Conservation (phyloP, 2,329 filamentous ascomycete species). For the Zasmidium citrigriseum region DNA sequence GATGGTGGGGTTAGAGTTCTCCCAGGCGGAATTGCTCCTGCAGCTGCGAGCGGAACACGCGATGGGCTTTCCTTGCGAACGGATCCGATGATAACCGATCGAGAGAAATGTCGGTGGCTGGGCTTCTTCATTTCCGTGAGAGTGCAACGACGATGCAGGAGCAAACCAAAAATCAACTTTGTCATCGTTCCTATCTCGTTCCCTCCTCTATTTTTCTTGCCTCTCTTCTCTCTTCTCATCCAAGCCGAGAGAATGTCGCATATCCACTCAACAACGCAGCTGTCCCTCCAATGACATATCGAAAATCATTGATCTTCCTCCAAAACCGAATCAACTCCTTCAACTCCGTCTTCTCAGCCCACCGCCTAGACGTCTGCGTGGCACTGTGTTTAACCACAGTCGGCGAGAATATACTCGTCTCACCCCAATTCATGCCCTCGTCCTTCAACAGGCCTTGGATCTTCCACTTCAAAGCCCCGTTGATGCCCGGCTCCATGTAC, state of each 20-base stretch:
- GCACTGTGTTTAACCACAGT: slow-evolving; percentile 27
- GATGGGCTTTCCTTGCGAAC: neutral
- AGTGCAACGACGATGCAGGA: no score
- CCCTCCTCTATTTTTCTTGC: neutral
- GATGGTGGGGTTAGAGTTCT: neutral
- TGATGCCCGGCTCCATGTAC: slow-evolving; percentile 42
- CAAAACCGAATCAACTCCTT: slow-evolving; percentile 29
- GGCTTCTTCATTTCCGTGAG: no score
- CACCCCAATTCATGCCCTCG: slow-evolving; percentile 26
- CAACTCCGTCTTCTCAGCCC: slow-evolving; percentile 28
- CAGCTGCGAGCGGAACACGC: neutral
- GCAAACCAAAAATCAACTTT: no score
- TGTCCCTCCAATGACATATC: slow-evolving; percentile 24
- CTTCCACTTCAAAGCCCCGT: slow-evolving; percentile 43
- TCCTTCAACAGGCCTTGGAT: slow-evolving; percentile 35
- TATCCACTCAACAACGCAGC: slow-evolving; percentile 26
- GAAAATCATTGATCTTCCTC: slow-evolving; percentile 28
- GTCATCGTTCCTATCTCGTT: neutral
- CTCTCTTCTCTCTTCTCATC: neutral
- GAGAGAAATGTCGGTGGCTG: no score
- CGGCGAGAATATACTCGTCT: slow-evolving; percentile 26
- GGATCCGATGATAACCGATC: neutral
- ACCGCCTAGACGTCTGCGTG: slow-evolving; percentile 21
- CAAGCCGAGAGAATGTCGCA: slow-evolving; percentile 22
- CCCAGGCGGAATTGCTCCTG: neutral